Conservation (phyloP, 805 yeast genomes). For the Nakazawaea pomicola region DNA sequence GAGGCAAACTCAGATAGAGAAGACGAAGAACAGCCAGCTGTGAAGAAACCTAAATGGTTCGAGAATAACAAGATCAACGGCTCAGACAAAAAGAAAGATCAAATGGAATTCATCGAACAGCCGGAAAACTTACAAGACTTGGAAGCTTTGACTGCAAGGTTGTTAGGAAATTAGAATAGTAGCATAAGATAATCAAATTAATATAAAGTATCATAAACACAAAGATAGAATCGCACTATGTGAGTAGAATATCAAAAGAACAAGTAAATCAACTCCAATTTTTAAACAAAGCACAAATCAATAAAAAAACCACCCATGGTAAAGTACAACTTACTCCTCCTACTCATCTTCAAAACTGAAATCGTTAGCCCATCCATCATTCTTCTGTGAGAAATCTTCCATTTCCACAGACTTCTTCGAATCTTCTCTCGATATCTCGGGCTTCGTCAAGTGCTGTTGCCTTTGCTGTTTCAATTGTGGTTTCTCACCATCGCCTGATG, state of each 20-base stretch:
- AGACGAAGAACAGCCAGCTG: constrained; percentile 26
- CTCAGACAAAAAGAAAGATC: constrained; percentile 21
- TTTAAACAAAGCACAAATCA: too few species aligned
- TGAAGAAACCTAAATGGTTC: constrained; percentile 45
- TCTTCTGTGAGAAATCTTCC: constrained; percentile 6
- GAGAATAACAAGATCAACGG: constrained; percentile 27
- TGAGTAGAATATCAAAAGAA: too few species aligned
- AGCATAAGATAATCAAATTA: not conserved
- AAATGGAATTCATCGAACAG: constrained; percentile 69
- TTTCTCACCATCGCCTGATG: too few species aligned
- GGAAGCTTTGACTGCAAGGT: constrained; percentile 73
- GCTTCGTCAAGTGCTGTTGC: too few species aligned
- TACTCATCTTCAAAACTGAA: constrained; percentile 2
- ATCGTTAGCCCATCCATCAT: constrained; percentile 1
- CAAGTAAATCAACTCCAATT: too few species aligned
- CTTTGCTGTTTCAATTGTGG: too few species aligned
- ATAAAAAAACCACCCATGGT: too few species aligned
- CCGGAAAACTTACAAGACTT: constrained; percentile 92
- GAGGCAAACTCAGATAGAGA: constrained; percentile 29
- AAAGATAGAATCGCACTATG: too few species aligned
- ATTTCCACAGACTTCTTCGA: constrained; percentile 5
- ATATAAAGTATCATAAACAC: not conserved
- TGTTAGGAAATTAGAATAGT: constrained; percentile 25
- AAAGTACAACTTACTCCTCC: too few species aligned
- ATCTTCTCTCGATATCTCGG: not conserved